Evolutionary conservation across 202 grass and related monocot genomes (phyloP), one percentile per base, ranked within the genome.

Genomic region (Bolboschoenoplectus hybrid): DNA sequence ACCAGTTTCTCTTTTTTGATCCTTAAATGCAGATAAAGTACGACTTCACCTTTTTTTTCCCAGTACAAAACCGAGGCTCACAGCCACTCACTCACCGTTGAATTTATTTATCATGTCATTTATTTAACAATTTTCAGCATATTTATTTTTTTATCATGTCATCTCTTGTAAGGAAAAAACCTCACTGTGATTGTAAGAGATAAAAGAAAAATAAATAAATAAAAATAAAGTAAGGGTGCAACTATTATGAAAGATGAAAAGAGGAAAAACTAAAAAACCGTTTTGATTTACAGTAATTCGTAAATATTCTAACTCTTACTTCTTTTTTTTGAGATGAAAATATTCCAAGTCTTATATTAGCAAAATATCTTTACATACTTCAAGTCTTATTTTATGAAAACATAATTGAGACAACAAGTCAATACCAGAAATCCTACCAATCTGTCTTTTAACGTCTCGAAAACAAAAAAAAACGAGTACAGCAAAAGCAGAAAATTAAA

Each of bases 1-100:
- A 39, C 35, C 34, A 7, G 0, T 72, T 72, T 38, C 9, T 17
- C 7, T 26, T 72, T 47, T 72, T 47, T 2, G 13, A 46, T 45
- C 41, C 17, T 17, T 72, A 71, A 72, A 72, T 46, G 68, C 68
- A 72, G 40, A 26, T 19, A 47, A 72, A 46, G 68, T 20, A 72
- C 2, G 17, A 46, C 5, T 67, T 67, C 34, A 14, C 36, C 26
- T 26, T 26, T 26, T 26, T 26, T 26, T 26, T 26, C 26, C 26
- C 26, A 26, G 26, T 26, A 26, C 26, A 26, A 26, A 26, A 26
- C 26, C 26, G 26, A 26, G 26, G 26, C 26, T 0, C 26, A 26
- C 26, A 26, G 26, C 26, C 26, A 0, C 26, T 26, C 26, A 26
- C 26, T 26, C 26, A 26, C 26, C 26, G 0, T 26, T 26, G 26